A percentile compares a stretch with the other conserved stretches of the same genome.
Evolutionary conservation across 2,329 filamentous ascomycete species (phyloP).

Genomic region (Metarhizium robertsii): DNA sequence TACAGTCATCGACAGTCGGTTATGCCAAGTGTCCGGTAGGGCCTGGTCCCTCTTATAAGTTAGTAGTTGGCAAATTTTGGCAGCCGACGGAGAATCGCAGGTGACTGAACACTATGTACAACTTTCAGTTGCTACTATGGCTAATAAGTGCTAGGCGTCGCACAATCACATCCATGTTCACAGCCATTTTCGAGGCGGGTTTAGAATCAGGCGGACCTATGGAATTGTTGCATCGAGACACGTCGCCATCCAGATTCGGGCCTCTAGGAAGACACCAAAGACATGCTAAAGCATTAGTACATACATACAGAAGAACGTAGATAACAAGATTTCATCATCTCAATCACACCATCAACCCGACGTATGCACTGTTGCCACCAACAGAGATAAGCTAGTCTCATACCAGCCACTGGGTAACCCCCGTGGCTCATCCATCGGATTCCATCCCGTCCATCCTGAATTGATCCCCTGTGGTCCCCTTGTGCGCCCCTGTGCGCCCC

Average conservation of each 20-base stretch:
- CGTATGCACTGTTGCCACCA: not conserved
- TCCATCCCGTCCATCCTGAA: not conserved
- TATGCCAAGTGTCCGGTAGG: too few relatives aligned
- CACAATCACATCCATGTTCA: too few relatives aligned
- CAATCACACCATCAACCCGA: not conserved
- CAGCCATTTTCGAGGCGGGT: too few relatives aligned
- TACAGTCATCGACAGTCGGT: too few relatives aligned
- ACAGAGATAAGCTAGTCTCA: not conserved
- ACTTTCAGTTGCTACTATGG: too few relatives aligned
- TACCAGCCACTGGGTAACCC: not conserved
- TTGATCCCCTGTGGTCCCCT: not conserved
- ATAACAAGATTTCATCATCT: not conserved
- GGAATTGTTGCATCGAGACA: not conserved
- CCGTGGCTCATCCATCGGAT: not conserved
- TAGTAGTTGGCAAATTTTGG: too few relatives aligned
- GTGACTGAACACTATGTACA: not conserved
- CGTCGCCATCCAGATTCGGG: not conserved
- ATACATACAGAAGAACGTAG: not conserved
- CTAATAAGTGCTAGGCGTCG: too few relatives aligned
- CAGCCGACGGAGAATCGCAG: not conserved
- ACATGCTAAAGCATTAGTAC: not conserved
- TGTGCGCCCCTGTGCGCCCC: not conserved
- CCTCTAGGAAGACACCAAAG: not conserved
- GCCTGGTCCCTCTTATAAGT: too few relatives aligned
- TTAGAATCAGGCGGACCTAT: not conserved